These are phyloP conservation scores for Mucor indicus DNA, from an alignment of 371 early-diverging fungal species.

Conservation along the genomic window DNA sequence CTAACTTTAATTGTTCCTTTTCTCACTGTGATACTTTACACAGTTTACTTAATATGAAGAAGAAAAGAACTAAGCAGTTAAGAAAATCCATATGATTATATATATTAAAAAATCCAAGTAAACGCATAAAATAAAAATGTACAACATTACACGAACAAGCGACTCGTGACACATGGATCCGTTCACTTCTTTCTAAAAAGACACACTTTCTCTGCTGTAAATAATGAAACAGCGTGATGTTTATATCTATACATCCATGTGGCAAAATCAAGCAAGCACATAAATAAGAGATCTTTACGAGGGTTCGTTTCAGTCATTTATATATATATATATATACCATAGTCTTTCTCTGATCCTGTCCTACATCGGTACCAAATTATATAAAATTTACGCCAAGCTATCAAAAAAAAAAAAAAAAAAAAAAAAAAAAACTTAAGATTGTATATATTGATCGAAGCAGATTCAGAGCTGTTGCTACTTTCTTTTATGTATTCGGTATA, in stretches of 20 bases:
- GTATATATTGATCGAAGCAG: too few species aligned
- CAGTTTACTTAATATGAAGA: too few species aligned
- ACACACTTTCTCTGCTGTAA: too few species aligned
- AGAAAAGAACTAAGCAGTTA: too few species aligned
- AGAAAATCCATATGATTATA: not conserved
- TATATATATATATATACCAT: too few species aligned
- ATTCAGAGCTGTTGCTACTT: too few species aligned
- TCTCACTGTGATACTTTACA: too few species aligned
- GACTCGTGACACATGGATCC: conserved; percentile 12
- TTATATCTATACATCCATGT: conserved; percentile 1
- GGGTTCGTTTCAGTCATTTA: too few species aligned
- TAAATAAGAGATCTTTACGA: too few species aligned
- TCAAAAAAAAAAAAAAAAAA: not conserved
- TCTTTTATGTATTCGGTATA: too few species aligned
- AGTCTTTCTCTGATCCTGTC: conserved; percentile 11
- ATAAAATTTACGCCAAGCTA: not conserved
- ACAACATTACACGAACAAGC: conserved; percentile 1
- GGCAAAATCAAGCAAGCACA: not conserved
- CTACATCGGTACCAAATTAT: conserved; percentile 11
- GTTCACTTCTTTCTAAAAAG: not conserved
- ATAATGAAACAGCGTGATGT: too few species aligned
- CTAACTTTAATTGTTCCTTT: too few species aligned
- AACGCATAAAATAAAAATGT: not conserved
- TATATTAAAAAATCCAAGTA: conserved; percentile 3
- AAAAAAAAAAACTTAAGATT: not conserved